Evolutionary conservation across 306 rosid genomes (phyloP).

Genomic region (Citrullus mucosospermus): DNA sequence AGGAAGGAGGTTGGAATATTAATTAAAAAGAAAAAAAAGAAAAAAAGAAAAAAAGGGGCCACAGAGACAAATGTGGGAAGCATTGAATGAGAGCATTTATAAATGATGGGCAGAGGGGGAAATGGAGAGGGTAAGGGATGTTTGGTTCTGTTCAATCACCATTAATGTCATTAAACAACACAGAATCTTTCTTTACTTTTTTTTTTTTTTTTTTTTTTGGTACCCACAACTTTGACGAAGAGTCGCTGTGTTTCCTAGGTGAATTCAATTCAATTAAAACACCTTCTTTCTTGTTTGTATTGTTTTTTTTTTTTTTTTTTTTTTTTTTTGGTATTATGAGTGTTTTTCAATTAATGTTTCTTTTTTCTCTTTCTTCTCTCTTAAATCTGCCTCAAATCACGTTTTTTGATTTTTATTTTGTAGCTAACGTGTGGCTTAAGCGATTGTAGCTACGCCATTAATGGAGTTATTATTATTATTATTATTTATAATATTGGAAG

Average conservation of each 20-base stretch:
- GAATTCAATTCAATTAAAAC: neutral
- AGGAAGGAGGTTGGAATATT: slow-evolving; percentile 72
- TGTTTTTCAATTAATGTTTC: slow-evolving; percentile 1
- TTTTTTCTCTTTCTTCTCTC: neutral
- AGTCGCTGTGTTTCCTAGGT: neutral
- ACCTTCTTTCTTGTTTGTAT: neutral
- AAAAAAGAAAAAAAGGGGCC: slow-evolving; percentile 50
- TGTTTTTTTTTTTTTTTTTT: neutral
- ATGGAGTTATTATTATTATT: neutral
- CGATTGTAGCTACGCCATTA: neutral
- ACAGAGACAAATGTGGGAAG: slow-evolving; percentile 65
- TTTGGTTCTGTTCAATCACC: slow-evolving; percentile 65
- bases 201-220: neutral
- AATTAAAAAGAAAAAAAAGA: slow-evolving; percentile 7
- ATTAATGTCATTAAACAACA: slow-evolving; percentile 30
- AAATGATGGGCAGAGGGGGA: slow-evolving; percentile 20
- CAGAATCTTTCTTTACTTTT: slow-evolving; percentile 12
- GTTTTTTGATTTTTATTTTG: neutral
- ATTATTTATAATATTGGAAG: neutral
- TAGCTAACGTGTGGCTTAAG: slow-evolving; percentile 4
- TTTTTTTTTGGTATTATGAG: neutral
- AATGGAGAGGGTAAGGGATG: slow-evolving; percentile 36
- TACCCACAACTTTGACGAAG: neutral
- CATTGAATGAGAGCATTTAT: slow-evolving; percentile 61
- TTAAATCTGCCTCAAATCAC: neutral